phyloP scores from a whole-genome alignment of 2,329 filamentous ascomycete genomes.

The Lasiodiplodia sp. region DNA sequence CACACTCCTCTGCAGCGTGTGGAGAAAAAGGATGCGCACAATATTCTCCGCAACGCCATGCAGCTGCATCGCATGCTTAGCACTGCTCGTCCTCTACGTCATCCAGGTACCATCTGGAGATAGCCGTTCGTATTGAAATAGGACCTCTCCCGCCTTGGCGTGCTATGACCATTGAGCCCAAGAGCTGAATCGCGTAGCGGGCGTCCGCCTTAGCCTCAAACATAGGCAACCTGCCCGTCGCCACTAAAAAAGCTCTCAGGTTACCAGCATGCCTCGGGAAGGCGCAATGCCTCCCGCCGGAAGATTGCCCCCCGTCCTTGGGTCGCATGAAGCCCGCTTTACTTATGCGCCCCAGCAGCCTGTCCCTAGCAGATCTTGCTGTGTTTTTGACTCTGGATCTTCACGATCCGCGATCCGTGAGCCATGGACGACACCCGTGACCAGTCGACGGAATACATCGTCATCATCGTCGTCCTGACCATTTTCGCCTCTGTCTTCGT shows the following conservation, averaged over 20 bases:
- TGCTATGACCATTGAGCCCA: background rate
- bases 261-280: constrained; percentile 2
- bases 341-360: constrained; percentile 1
- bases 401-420: constrained; percentile 21
- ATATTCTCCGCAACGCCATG: background rate
- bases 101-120: background rate
- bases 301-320: background rate
- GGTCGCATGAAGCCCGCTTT: constrained; percentile 4
- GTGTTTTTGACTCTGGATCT: constrained; percentile 4
- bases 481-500: constrained; percentile 16
- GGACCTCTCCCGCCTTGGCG: background rate
- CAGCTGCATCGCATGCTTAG: background rate
- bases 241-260: constrained; percentile 2
- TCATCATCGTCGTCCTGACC: background rate
- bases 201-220: constrained; percentile 18
- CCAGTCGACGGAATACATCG: background rate
- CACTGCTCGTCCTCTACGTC: no score
- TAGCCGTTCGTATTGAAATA: background rate
- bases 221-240: background rate
- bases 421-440: constrained; percentile 6
- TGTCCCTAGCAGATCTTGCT: background rate
- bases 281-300: background rate
- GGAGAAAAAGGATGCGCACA: background rate
- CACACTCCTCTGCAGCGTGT: background rate
- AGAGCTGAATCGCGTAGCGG: constrained; percentile 19